These are phyloP conservation scores for Apiospora arundinis DNA, from an alignment of 2,329 filamentous ascomycete species.

Conservation along the genomic window DNA sequence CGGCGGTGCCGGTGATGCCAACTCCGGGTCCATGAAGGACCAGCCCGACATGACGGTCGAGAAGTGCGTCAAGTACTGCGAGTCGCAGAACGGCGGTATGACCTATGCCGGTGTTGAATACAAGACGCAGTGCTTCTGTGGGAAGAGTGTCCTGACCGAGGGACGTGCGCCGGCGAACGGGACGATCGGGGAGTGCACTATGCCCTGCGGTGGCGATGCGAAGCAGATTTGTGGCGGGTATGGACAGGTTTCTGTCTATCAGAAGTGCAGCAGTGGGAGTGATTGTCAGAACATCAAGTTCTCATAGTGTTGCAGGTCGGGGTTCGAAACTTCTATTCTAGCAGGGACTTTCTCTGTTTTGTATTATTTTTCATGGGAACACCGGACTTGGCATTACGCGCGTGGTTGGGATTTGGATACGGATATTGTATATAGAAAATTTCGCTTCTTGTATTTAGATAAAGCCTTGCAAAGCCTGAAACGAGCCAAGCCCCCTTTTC, in stretches of 20 bases:
- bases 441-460: slow-evolving; percentile 16
- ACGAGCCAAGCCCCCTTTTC: too few relatives aligned
- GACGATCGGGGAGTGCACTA: slow-evolving; percentile 49
- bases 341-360: neutral
- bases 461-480: neutral
- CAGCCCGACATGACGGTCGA: slow-evolving; percentile 36
- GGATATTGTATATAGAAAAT: neutral
- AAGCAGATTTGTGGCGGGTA: slow-evolving; percentile 46
- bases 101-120: slow-evolving; percentile 35
- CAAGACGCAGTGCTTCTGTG: slow-evolving; percentile 37
- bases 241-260: slow-evolving; percentile 42
- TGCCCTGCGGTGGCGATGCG: slow-evolving; percentile 46
- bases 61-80: slow-evolving; percentile 32
- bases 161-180: slow-evolving; percentile 45
- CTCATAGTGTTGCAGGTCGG: neutral
- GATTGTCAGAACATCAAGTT: slow-evolving; percentile 33
- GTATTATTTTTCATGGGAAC: neutral
- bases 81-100: slow-evolving; percentile 25
- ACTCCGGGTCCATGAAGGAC: slow-evolving; percentile 23
- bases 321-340: neutral
- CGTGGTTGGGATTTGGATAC: neutral
- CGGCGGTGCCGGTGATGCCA: slow-evolving; percentile 33
- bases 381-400: neutral
- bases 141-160: slow-evolving; percentile 33
- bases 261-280: slow-evolving; percentile 39